phyloP scores from a whole-genome alignment of 1,284 basidiomycete species.

The Mycena citricolor region DNA sequence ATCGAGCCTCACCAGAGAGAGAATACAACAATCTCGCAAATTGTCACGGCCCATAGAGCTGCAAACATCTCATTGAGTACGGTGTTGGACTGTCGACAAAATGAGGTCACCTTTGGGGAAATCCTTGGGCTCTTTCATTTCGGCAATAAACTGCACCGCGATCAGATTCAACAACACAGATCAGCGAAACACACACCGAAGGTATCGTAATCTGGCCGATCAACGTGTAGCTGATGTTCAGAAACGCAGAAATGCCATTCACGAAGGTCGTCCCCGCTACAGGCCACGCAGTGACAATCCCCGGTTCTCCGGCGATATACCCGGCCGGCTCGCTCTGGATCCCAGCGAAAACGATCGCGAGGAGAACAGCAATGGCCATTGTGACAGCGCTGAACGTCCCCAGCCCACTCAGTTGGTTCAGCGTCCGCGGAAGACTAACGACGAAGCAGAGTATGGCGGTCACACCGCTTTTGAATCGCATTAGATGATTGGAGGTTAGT shows the following conservation, averaged over 20 bases:
- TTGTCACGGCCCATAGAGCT: slow-evolving; percentile 47
- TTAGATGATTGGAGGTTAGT: not conserved
- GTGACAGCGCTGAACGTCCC: slow-evolving; percentile 47
- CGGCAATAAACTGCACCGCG: slow-evolving; percentile 46
- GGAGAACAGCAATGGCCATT: slow-evolving; percentile 59
- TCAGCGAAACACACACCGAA: slow-evolving; percentile 29
- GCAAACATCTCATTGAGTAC: not conserved
- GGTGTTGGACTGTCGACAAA: slow-evolving; percentile 11
- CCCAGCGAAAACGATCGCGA: slow-evolving; percentile 53
- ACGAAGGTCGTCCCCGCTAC: slow-evolving; percentile 55
- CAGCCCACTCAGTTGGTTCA: slow-evolving; percentile 47
- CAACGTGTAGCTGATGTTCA: slow-evolving; percentile 58
- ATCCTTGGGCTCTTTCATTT: slow-evolving; percentile 60
- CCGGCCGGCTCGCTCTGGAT: slow-evolving; percentile 48
- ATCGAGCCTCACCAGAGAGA: slow-evolving; percentile 40
- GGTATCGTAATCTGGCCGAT: slow-evolving; percentile 59
- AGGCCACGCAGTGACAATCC: slow-evolving; percentile 40
- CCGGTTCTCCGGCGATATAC: slow-evolving; percentile 36
- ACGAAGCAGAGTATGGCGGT: slow-evolving; percentile 45
- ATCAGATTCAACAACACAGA: slow-evolving; percentile 5
- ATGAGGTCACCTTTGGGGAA: slow-evolving; percentile 55
- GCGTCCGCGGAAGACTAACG: slow-evolving; percentile 51
- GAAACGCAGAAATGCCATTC: slow-evolving; percentile 47
- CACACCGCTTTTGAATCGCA: slow-evolving; percentile 32
- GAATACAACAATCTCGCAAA: slow-evolving; percentile 60